Base-by-base conservation (phyloP, 768 basidiomycete species). In the Pleurotus pulmonarius region DNA sequence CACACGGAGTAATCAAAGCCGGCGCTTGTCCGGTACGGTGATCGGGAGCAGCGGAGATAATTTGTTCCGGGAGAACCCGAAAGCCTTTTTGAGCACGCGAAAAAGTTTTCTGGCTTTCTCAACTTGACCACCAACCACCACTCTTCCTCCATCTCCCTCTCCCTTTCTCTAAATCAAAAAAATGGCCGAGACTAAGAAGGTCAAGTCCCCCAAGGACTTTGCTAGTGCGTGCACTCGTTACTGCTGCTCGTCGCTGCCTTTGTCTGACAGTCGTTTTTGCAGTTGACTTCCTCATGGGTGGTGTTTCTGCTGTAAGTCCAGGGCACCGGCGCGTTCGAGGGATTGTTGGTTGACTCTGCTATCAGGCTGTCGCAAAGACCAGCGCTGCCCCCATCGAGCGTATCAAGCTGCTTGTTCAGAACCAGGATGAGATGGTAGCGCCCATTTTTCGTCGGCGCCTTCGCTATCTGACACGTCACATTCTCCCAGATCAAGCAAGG, bases 311-410 rank as follows among this genome's bases (percentile, higher is more conserved):
- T 67, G 90, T 92, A 72, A 49, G 88, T 78, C 55, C 61, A 51
- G 8, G 22, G 6, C n/a, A 11, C 20, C 47, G 20, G 29, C 40
- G 26, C 5, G 29, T 34, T 9, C 11, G 29, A 8, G 8, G 29
- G 29, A 34, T 34, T 34, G 29, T 34, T 34, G 39, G 29, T 58
- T 46, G 59, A 37, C 58, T 58, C 37, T 18, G 18, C 18, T 49
- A n/a, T 72, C 60, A 94, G 92, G 97, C 97, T 65, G 92, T 98
- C 73, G 90, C 97, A 56, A 99, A 99, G 86, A 98, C 97, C 63
- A 91, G 90, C 63, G 97, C 97, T 66, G 97, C 97, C 62, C 97
- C 97, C 76, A 99, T 99, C 69, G 97, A 98, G 86, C 94, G 97
- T 71, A 96, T 99, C 78, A 99, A 99, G 83, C 87, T 98, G 68